Conservation (phyloP, 352 stramenopile species). For the Globisporangium viniferum region DNA sequence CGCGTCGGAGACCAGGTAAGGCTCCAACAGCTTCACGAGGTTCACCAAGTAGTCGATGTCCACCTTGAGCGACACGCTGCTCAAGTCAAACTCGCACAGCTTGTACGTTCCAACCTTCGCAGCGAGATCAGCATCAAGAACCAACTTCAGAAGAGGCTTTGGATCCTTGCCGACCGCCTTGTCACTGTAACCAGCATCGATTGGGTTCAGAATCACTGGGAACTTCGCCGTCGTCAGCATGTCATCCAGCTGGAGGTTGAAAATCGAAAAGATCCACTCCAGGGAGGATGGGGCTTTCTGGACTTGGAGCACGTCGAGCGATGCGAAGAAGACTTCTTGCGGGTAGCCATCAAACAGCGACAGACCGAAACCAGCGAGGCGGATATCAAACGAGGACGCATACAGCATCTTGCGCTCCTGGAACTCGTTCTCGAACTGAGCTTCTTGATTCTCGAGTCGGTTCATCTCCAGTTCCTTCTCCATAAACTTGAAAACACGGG, state of each 20-base stretch:
- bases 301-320: constrained; percentile 70
- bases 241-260: constrained; percentile 83
- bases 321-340: constrained; percentile 83
- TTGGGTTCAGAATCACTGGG: constrained; percentile 79
- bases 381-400: constrained; percentile 79
- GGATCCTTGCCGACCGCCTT: constrained; percentile 55
- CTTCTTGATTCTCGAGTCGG: constrained; percentile 61
- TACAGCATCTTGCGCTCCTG: constrained; percentile 79
- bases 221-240: constrained; percentile 82
- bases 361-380: constrained; percentile 70
- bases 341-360: constrained; percentile 75
- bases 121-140: constrained; percentile 71
- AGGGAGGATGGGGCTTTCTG: constrained; percentile 69
- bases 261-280: constrained; percentile 73
- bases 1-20: constrained; percentile 69
- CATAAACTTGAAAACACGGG: constrained; percentile 76
- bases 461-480: constrained; percentile 79
- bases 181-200: constrained; percentile 77
- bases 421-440: constrained; percentile 64
- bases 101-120: constrained; percentile 83
- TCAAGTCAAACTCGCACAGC: constrained; percentile 68
- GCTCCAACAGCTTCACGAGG: constrained; percentile 77
- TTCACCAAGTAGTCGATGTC: constrained; percentile 86
- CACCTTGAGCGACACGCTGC: constrained; percentile 70
- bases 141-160: constrained; percentile 64